Evolutionary conservation across 495 filamentous ascomycete genomes (phyloP).

Genomic region (Neurospora africana): DNA sequence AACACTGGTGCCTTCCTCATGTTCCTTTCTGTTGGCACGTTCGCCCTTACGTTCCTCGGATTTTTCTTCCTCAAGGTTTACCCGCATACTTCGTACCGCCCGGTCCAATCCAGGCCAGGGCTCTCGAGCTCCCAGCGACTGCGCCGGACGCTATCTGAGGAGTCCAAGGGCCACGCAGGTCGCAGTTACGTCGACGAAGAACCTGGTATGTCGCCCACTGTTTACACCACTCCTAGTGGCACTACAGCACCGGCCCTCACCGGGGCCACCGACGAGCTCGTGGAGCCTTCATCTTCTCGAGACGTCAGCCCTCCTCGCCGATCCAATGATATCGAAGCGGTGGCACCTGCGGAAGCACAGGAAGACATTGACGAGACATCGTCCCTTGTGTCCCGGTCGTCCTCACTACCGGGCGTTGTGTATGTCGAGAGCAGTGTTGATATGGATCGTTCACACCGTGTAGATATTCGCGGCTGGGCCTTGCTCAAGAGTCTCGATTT

Average conservation of each 20-base stretch:
- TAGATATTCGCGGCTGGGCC: slow-evolving; percentile 82
- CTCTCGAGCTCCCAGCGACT: slow-evolving; percentile 50
- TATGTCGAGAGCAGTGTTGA: slow-evolving; percentile 44
- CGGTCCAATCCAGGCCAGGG: slow-evolving; percentile 47
- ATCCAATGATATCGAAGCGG: slow-evolving; percentile 2
- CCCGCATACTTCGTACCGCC: slow-evolving; percentile 54
- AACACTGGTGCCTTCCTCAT: slow-evolving; percentile 72
- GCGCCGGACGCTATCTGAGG: slow-evolving; percentile 15
- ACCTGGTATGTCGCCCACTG: slow-evolving; percentile 6
- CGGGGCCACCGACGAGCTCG: slow-evolving; percentile 6
- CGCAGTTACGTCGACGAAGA: slow-evolving; percentile 26
- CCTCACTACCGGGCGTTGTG: slow-evolving; percentile 36
- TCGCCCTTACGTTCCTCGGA: slow-evolving; percentile 56
- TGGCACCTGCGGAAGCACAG: slow-evolving; percentile 4
- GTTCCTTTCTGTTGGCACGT: slow-evolving; percentile 72
- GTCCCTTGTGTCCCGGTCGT: slow-evolving; percentile 65
- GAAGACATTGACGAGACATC: slow-evolving; percentile 61
- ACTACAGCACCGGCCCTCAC: slow-evolving; percentile 1
- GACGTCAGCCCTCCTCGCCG: slow-evolving; percentile 3
- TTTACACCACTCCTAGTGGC: neutral
- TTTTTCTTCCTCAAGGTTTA: slow-evolving; percentile 76
- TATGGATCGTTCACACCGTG: slow-evolving; percentile 50
- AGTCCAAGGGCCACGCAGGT: neutral
- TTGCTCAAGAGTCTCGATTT: slow-evolving; percentile 72
- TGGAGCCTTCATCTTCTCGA: neutral